Evolutionary conservation across 2,329 filamentous ascomycete genomes (phyloP).

Genomic region (Cyphellophora attinorum): DNA sequence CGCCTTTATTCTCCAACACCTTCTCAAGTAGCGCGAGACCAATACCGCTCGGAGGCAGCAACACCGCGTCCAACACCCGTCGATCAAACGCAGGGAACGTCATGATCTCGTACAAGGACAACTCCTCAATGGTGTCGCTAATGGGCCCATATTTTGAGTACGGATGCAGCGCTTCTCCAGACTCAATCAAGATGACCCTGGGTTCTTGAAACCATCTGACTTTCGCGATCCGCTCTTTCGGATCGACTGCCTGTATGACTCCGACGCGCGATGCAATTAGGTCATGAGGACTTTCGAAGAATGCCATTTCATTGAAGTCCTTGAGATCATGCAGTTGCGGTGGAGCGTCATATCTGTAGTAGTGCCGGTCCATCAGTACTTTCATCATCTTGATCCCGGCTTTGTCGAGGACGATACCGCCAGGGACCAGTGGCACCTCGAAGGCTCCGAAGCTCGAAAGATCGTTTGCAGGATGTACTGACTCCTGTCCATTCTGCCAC

Average conservation of each 20-base stretch:
- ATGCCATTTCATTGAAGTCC: constrained; percentile 19
- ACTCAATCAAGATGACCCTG: constrained; percentile 25
- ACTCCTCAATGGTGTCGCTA: constrained; percentile 34
- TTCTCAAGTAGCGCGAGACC: neutral
- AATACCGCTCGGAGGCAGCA: constrained; percentile 30
- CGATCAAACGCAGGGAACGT: constrained; percentile 40
- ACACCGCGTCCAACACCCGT: constrained; percentile 43
- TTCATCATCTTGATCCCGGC: constrained; percentile 20
- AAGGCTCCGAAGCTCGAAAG: constrained; percentile 23
- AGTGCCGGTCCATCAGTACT: no score
- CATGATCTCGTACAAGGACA: constrained; percentile 50
- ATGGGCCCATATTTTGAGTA: constrained; percentile 34
- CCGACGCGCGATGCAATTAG: constrained; percentile 41
- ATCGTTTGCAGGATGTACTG: constrained; percentile 33
- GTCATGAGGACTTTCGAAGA: constrained; percentile 17
- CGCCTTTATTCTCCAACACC: constrained; percentile 9
- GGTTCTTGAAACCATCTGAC: constrained; percentile 44
- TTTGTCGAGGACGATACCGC: constrained; percentile 43
- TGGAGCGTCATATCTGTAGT: constrained; percentile 7
- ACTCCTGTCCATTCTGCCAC: constrained; percentile 50
- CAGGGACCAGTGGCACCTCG: constrained; percentile 49
- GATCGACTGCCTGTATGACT: constrained; percentile 47
- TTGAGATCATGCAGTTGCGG: neutral
- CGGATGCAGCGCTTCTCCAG: constrained; percentile 27
- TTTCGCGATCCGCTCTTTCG: constrained; percentile 45